Base-by-base conservation (phyloP, 2,329 filamentous ascomycete species). In the Dothistroma pini region DNA sequence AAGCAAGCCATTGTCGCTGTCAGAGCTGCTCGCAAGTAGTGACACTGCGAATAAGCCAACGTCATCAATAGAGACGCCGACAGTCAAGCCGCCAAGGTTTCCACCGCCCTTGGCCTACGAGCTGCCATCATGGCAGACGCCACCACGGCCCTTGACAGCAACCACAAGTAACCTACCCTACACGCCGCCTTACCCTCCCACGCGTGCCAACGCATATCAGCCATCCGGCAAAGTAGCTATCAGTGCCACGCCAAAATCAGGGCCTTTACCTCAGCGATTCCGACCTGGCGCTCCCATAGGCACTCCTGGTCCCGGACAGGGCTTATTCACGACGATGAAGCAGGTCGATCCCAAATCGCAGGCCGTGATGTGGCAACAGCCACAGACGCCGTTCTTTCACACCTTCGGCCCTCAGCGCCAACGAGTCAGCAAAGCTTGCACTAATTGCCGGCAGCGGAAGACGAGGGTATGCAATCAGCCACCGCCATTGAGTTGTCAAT, bases 121-220 rank as follows among this genome's bases (percentile, higher is more conserved):
- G 8, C 57, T 71, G 1, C 70, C 70, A 2, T 66, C 69, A 19
- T 71, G 70, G 70, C 68, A 71, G 47, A 51, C 47, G n/a, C 67
- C 69, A 21, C 63, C 64, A 7, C 66, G 64, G 12, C 22, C 60
- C 25, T 47, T 64, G 7, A 62, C 41, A 29, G 12, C 61, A 8
- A 25, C 47, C 5, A n/a, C 32, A 32, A 57, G 51, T 22, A 49
- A 25, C 12, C 51, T 52, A 10, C 61, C 64, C 11, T 71, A 68
- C 53, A 64, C 60, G 19, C 64, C 67, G 32, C 67, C 68, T 7
- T 69, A 71, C 49, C 61, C 63, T 47, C 68, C 68, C 7, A 55
- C 66, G 21, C 44, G 57, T 7, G 25, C 25, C 25, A 29, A 29
- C 25, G 6, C 53, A 57, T 44, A 59, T 19, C 41, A n/a, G 5